A percentile compares a stretch with the other conserved stretches of the same genome.
Evolutionary conservation across 495 filamentous ascomycete species (phyloP).

Genomic region (Hyphodiscus hymeniophilus): DNA sequence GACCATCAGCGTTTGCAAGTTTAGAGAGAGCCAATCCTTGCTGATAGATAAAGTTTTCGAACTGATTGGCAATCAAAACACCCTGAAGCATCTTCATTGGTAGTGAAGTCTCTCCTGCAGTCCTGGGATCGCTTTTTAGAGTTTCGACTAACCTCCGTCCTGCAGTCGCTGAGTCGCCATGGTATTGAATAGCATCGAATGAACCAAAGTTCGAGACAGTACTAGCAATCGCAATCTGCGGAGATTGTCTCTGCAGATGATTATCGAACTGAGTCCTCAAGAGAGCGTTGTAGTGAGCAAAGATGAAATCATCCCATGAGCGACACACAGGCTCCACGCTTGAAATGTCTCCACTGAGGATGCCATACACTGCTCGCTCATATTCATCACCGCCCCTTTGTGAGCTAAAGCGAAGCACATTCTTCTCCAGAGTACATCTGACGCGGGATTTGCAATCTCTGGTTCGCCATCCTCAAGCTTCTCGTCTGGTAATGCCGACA

Average conservation of each 20-base stretch:
- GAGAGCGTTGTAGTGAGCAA: slow-evolving; percentile 77
- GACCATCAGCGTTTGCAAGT: slow-evolving; percentile 37
- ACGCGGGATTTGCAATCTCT: slow-evolving; percentile 32
- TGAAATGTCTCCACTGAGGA: slow-evolving; percentile 73
- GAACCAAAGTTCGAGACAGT: slow-evolving; percentile 36
- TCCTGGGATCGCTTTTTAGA: slow-evolving; percentile 39
- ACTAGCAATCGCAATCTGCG: slow-evolving; percentile 30
- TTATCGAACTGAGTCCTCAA: slow-evolving; percentile 61
- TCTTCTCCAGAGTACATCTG: slow-evolving; percentile 64
- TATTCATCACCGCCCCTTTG: slow-evolving; percentile 62
- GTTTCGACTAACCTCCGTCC: slow-evolving; percentile 40
- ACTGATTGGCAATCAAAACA: slow-evolving; percentile 49
- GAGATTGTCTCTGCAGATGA: slow-evolving; percentile 43
- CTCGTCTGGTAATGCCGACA: slow-evolving; percentile 47
- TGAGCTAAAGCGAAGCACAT: slow-evolving; percentile 72
- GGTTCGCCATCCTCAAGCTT: slow-evolving; percentile 27
- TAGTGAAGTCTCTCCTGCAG: slow-evolving; percentile 37
- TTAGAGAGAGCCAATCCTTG: slow-evolving; percentile 49
- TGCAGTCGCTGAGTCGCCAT: slow-evolving; percentile 41
- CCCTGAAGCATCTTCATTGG: slow-evolving; percentile 60
- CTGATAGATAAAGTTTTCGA: slow-evolving; percentile 46
- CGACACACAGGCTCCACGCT: slow-evolving; percentile 68
- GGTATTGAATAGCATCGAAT: slow-evolving; percentile 46
- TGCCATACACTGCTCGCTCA: slow-evolving; percentile 82
- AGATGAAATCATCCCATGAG: slow-evolving; percentile 87